Conservation (phyloP, 208 protist species). For the Trypanosoma lewisi region DNA sequence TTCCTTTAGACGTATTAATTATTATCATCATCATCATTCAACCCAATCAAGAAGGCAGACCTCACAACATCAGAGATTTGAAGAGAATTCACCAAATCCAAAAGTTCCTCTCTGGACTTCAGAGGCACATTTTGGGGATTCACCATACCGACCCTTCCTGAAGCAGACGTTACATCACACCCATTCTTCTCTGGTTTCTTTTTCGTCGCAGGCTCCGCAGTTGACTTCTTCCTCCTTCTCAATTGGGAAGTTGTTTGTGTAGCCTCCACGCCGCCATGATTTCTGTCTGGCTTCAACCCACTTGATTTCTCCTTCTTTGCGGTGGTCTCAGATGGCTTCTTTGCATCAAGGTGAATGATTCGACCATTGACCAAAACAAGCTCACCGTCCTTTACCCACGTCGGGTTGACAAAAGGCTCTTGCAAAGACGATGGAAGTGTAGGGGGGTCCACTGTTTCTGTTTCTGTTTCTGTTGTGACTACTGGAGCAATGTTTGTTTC, state of each 20-base stretch:
- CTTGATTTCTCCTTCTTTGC: constrained; percentile 4
- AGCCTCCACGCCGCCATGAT: neutral
- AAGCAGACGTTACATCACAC: neutral
- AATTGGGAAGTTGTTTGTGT: neutral
- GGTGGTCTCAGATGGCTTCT: neutral
- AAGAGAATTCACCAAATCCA: constrained; percentile 28
- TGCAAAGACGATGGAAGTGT: neutral
- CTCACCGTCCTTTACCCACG: constrained; percentile 39
- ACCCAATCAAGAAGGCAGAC: constrained; percentile 44
- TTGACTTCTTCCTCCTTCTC: neutral
- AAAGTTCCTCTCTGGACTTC: constrained; percentile 35
- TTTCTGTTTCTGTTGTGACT: too few relatives aligned
- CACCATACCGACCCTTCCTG: constrained; percentile 13
- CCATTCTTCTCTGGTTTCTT: constrained; percentile 1
- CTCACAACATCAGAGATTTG: constrained; percentile 28
- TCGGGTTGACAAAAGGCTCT: constrained; percentile 15
- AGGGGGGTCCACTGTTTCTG: neutral
- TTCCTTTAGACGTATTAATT: neutral
- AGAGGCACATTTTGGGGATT: constrained; percentile 25
- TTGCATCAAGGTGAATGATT: constrained; percentile 26
- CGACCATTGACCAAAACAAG: constrained; percentile 32
- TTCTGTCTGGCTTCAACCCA: neutral
- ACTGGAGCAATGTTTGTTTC: constrained; percentile 5
- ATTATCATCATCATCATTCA: constrained; percentile 21
- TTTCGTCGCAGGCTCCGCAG: constrained; percentile 4